Base-by-base conservation (phyloP, 1,284 basidiomycete species). In the Trichosporon sp. region DNA sequence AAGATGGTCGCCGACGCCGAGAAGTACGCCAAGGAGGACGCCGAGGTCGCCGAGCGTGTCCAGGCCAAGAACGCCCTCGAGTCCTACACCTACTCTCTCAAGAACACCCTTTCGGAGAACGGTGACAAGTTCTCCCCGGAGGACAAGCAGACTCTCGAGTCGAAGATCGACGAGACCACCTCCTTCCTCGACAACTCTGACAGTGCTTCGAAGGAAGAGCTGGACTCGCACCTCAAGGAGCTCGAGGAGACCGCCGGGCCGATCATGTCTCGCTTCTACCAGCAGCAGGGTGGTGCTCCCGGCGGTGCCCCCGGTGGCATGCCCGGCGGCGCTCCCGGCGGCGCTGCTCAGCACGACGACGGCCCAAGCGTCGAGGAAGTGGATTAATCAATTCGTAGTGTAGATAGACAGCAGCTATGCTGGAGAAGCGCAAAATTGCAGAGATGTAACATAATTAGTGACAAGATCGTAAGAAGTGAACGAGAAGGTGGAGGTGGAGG, bases 51-150 rank as follows among this genome's bases (percentile, higher is more conserved):
- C 46, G 80, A 80, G 78, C 92, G 94, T 75, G 96, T 97, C 84
- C 81, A 88, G 65, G 85, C 94, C 78, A 96, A 97, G 73, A 76
- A 76, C 72, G 75, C 40, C 37, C 71, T 77, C 68, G 72, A 73
- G 95, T 94, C 93, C 2, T 98, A 97, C 86, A 85, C 95, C 7
- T 99, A 97, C 91, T 96, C 95, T 87, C 90, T 99, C 73, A 92
- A 95, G 79, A 95, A 96, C 88, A 92, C 93, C 12, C 83, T 97
- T 75, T 89, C 85, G 72, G 93, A 96, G 86, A 88, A 94, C 72
- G 89, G 89, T 54, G 90, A 88, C 88, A 98, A 97, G 87, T 93
- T 97, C 84, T 91, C 93, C 5, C 83, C 91, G 40, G 90, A 87
- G 61, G 96, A 98, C 90, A 96, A 96, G 89, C 82, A 88, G 77